phyloP scores from a whole-genome alignment of 805 yeast genomes.

The Spathaspora passalidarum region DNA sequence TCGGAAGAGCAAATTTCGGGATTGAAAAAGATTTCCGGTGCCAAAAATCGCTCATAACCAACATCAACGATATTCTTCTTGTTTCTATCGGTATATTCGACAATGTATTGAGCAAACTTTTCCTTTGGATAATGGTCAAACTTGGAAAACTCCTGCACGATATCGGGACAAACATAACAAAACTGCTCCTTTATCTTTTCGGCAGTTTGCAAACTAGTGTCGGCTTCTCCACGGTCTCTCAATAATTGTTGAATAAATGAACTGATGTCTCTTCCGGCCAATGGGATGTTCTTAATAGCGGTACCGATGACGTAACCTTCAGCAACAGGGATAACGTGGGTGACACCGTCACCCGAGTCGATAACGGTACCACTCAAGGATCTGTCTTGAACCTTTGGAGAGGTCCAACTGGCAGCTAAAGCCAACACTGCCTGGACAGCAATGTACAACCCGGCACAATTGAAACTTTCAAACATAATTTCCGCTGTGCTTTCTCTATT shows the following conservation, averaged over 20 bases:
- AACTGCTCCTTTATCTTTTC: slow-evolving; percentile 95
- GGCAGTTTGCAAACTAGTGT: slow-evolving; percentile 91
- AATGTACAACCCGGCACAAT: slow-evolving; percentile 96
- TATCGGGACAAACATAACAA: slow-evolving; percentile 97
- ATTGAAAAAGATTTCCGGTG: slow-evolving; percentile 98
- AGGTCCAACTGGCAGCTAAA: slow-evolving; percentile 98
- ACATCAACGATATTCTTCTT: slow-evolving; percentile 69
- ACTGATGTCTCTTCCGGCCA: slow-evolving; percentile 98
- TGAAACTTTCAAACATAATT: slow-evolving; percentile 97
- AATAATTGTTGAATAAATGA: slow-evolving; percentile 86
- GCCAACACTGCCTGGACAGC: slow-evolving; percentile 99
- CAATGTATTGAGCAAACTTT: slow-evolving; percentile 88
- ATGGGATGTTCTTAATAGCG: slow-evolving; percentile 94
- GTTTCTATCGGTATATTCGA: slow-evolving; percentile 71
- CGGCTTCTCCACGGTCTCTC: slow-evolving; percentile 96
- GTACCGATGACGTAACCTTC: slow-evolving; percentile 99
- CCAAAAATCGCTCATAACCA: slow-evolving; percentile 96
- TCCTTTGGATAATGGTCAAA: slow-evolving; percentile 88
- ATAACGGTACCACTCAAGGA: slow-evolving; percentile 97
- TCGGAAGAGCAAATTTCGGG: slow-evolving; percentile 97
- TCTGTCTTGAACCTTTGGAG: slow-evolving; percentile 90
- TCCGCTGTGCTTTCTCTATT: slow-evolving; percentile 98
- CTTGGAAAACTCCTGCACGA: slow-evolving; percentile 92
- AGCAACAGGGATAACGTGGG: slow-evolving; percentile 98
- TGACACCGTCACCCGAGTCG: slow-evolving; percentile 98